These are phyloP conservation scores for Cytospora chrysosperma DNA, from an alignment of 2,329 filamentous ascomycete genomes.

Conservation along the genomic window DNA sequence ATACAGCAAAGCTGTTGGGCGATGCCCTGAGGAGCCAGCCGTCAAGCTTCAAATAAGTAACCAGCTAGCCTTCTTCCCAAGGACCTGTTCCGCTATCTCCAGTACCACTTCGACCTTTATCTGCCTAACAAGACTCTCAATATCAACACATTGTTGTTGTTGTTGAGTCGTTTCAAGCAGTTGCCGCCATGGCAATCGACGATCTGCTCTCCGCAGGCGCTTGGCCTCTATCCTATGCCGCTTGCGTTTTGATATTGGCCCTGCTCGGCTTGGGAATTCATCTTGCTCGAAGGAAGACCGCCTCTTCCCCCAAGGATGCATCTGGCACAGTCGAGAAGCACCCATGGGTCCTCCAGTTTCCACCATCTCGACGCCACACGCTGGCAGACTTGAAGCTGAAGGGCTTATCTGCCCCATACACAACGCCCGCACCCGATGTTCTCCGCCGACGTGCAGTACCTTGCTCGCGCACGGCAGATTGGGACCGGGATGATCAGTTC, in stretches of 20 bases:
- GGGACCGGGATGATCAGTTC: constrained; percentile 25
- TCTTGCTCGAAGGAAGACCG: background rate
- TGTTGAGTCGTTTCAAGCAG: background rate
- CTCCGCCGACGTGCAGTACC: constrained; percentile 30
- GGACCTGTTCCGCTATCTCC: background rate
- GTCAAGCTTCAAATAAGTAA: too few relatives aligned
- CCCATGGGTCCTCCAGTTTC: constrained; percentile 20
- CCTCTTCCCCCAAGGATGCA: background rate
- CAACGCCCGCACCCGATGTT: constrained; percentile 5
- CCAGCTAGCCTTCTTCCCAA: background rate
- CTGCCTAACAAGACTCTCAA: background rate
- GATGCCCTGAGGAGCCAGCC: background rate
- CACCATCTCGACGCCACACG: constrained; percentile 19
- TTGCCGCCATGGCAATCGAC: constrained; percentile 9
- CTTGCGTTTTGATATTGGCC: background rate
- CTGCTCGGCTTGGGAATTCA: constrained; percentile 11
- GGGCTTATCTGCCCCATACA: constrained; percentile 2
- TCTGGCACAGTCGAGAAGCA: constrained; percentile 1
- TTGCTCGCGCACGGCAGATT: constrained; percentile 23
- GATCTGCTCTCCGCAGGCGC: background rate
- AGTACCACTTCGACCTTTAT: background rate
- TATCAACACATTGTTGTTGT: background rate
- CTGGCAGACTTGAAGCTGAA: constrained; percentile 18
- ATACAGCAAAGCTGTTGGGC: background rate
- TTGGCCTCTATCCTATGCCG: background rate